Evolutionary conservation across 257 asterid genomes (phyloP), one percentile per base, ranked within the genome.

Genomic region (Solanum paucissectum): DNA sequence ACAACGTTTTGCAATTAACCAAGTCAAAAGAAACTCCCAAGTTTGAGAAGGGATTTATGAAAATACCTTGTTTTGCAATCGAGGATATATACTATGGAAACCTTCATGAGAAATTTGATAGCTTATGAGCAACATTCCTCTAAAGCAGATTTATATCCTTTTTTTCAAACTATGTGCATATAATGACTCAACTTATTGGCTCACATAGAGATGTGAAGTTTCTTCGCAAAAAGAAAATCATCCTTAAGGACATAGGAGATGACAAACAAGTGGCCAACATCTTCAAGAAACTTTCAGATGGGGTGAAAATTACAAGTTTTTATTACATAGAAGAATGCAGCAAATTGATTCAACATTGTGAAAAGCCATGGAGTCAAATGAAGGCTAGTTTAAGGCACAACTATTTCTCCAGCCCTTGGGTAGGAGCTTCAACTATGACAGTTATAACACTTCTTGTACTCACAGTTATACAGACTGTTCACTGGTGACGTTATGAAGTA

Each of bases 51-150:
- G 91, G 88, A 2, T 14, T 27, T n/a, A 18, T 86, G 87, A 58
- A 58, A 82, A 58, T 83, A 73, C 91, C 86, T 29, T 82, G 85
- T 7, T 55, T 89, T 21, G 33, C 5, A 29, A 88, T 89, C 16
- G 91, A 83, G 11, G 89, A 89, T 34, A 55, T n/a, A n/a, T n/a
- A n/a, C 64, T 0, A 89, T 87, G 6, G 87, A 89, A 12, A 72
- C 86, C n/a, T 84, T 89, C 69, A 62, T 89, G 18, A 60, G 88
- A 89, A n/a, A n/a, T n/a, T n/a, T n/a, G n/a, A n/a, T n/a, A n/a
- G n/a, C n/a, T n/a, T n/a, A n/a, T n/a, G n/a, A n/a, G n/a, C n/a
- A n/a, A n/a, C n/a, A n/a, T n/a, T n/a, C n/a, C n/a, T n/a, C n/a
- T n/a, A n/a, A n/a, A n/a, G n/a, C n/a, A n/a, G n/a, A n/a, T n/a